phyloP scores from a whole-genome alignment of 345 rosid genomes.

The Boechera retrofracta region DNA sequence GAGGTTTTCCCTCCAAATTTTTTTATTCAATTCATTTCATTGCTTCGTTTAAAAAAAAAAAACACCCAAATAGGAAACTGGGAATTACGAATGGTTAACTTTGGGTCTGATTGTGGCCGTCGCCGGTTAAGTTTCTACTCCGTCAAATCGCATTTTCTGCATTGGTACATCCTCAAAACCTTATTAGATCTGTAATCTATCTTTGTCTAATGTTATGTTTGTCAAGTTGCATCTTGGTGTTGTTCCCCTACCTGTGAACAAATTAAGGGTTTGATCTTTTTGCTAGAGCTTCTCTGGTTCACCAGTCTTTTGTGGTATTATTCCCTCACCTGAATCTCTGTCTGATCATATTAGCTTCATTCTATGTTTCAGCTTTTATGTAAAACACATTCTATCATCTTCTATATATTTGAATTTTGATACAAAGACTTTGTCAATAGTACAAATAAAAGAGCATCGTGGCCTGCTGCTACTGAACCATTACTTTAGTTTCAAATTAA shows the following conservation, averaged over 20 bases:
- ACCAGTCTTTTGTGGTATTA: slow-evolving; percentile 7
- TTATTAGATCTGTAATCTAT: background rate
- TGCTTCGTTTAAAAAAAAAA: no score
- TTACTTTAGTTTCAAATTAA: background rate
- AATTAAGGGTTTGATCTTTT: background rate
- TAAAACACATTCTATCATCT: background rate
- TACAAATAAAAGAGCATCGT: slow-evolving; percentile 2
- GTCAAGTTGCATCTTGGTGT: slow-evolving; percentile 7
- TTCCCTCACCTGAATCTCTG: slow-evolving; percentile 24
- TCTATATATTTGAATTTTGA: background rate
- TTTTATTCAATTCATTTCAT: no score
- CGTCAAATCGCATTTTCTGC: no score
- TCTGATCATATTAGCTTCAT: slow-evolving; percentile 13
- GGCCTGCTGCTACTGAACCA: slow-evolving; percentile 2
- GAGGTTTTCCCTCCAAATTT: background rate
- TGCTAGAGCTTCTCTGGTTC: slow-evolving; percentile 16
- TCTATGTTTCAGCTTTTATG: slow-evolving; percentile 1
- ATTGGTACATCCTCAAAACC: background rate
- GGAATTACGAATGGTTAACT: no score
- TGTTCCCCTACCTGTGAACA: background rate
- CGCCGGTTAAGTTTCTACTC: no score
- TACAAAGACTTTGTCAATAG: slow-evolving; percentile 11
- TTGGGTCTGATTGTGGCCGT: no score
- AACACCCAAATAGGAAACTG: no score
- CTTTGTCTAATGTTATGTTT: background rate